These are phyloP conservation scores for Dissophora ornata DNA, from an alignment of 192 early-diverging fungal species.

Conservation along the genomic window DNA sequence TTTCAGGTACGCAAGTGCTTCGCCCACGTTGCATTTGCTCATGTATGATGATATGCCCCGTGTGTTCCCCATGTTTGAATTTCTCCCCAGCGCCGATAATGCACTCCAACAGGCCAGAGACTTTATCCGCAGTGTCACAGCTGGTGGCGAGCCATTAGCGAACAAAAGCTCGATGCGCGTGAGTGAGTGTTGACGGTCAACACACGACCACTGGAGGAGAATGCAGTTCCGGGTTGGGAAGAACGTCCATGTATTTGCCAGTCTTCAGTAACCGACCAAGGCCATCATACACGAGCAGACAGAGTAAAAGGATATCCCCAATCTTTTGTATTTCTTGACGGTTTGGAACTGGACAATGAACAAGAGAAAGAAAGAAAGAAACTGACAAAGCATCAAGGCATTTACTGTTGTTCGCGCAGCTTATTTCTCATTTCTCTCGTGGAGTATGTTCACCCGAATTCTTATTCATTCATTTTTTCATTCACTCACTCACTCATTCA, in stretches of 20 bases:
- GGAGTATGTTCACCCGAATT: no score
- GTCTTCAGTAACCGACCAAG: conserved; percentile 1
- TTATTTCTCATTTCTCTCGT: no score
- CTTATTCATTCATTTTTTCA: no score
- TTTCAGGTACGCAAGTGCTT: conserved; percentile 37
- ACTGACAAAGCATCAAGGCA: no score
- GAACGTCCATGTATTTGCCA: conserved; percentile 8
- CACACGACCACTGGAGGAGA: conserved; percentile 30
- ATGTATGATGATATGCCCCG: conserved; percentile 65
- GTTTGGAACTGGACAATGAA: no score
- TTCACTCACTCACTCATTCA: no score
- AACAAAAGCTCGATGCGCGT: conserved; percentile 20
- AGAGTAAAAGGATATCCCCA: no score
- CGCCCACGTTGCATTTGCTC: conserved; percentile 43
- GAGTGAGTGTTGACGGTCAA: conserved; percentile 22
- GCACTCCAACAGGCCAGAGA: conserved; percentile 24
- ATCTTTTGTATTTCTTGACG: no score
- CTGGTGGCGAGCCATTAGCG: background rate
- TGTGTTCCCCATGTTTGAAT: conserved; percentile 57
- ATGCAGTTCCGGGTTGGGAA: conserved; percentile 31
- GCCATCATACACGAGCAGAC: no score
- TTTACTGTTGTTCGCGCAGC: no score
- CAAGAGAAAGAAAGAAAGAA: no score
- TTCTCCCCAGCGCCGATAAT: conserved; percentile 22
- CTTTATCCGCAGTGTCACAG: conserved; percentile 30